Conservation (phyloP, 2,329 filamentous ascomycete species). For the Basipetospora chlamydospora region DNA sequence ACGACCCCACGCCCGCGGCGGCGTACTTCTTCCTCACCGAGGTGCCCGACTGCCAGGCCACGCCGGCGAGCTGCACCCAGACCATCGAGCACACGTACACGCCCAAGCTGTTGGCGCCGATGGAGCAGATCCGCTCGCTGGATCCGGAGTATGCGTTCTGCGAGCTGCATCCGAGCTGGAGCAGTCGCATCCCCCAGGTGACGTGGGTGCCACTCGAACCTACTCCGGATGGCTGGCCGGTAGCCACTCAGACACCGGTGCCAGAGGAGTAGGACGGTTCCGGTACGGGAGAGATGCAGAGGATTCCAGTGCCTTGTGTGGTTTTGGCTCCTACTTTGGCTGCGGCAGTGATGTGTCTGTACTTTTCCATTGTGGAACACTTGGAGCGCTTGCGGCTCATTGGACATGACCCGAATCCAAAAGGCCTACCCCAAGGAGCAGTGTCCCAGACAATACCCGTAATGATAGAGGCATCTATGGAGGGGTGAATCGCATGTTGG, state of each 20-base stretch:
- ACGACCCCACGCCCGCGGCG: conserved; percentile 2
- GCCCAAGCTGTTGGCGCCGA: conserved; percentile 1
- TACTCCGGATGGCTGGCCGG: conserved; percentile 2
- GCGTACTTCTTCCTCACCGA: background rate
- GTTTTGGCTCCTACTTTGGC: no score
- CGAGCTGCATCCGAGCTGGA: conserved; percentile 2
- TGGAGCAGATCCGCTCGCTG: background rate
- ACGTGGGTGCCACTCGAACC: conserved; percentile 4
- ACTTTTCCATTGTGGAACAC: no score
- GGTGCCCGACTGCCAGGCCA: background rate
- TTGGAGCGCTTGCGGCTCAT: no score
- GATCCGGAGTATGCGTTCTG: conserved; percentile 2
- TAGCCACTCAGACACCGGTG: background rate
- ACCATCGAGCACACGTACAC: background rate
- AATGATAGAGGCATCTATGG: no score
- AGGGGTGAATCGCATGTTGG: no score
- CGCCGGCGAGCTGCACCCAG: background rate
- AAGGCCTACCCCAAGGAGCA: no score
- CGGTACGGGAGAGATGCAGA: no score
- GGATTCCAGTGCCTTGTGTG: no score
- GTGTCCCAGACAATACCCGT: no score
- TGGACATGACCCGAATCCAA: no score
- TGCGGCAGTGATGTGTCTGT: no score
- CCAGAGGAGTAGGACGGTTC: background rate
- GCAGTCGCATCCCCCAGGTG: background rate